These are phyloP conservation scores for Rehmannia glutinosa DNA, from an alignment of 257 asterid species.

Conservation along the genomic window DNA sequence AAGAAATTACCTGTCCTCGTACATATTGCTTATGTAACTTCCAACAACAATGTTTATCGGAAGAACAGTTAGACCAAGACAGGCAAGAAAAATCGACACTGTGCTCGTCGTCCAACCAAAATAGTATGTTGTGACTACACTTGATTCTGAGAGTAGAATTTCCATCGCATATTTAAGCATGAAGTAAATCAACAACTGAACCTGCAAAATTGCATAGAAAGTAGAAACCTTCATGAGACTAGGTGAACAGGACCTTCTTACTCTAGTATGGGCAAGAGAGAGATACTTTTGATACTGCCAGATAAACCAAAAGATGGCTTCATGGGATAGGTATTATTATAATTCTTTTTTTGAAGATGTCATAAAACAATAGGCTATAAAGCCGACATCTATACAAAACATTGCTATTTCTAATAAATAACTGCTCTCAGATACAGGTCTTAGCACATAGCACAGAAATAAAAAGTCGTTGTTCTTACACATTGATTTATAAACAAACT, in stretches of 20 bases:
- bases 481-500: no score
- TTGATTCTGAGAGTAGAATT: conserved; percentile 6
- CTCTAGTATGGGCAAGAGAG: not conserved
- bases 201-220: not conserved
- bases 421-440: not conserved
- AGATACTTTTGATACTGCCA: not conserved
- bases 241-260: not conserved
- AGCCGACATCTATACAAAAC: not conserved
- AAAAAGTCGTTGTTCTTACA: no score
- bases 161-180: conserved; percentile 10
- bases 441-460: no score
- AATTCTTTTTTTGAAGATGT: not conserved
- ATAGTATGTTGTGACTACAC: not conserved
- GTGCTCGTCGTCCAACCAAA: conserved; percentile 3
- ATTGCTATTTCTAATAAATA: not conserved
- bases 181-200: conserved; percentile 7
- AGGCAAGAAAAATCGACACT: not conserved
- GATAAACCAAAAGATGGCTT: not conserved
- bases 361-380: not conserved
- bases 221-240: conserved; percentile 3
- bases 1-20: conserved; percentile 2
- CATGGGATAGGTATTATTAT: not conserved
- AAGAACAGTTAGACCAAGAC: conserved; percentile 5
- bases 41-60: conserved; percentile 1
- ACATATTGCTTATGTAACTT: conserved; percentile 8